A percentile compares a stretch with the other conserved stretches of the same genome.
These are phyloP conservation scores for Mrakia hoshinonis DNA, from an alignment of 768 basidiomycete genomes.

Conservation along the genomic window DNA sequence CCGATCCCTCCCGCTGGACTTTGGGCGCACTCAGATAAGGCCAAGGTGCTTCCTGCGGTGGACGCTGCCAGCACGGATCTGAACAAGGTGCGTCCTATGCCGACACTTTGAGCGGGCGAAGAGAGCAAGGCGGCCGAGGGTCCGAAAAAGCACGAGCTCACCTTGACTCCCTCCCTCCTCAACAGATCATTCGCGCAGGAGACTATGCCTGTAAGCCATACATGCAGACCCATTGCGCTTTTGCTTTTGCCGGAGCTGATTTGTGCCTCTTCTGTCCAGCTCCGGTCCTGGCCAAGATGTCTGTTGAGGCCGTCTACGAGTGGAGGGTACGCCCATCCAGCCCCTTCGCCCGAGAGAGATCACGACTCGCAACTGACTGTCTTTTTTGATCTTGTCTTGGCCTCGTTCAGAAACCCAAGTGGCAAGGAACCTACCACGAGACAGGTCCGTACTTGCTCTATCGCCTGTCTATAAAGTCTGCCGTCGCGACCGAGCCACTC, in stretches of 20 bases:
- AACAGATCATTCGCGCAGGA: slow-evolving; percentile 39
- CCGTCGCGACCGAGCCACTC: not conserved
- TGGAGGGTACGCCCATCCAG: slow-evolving; percentile 56
- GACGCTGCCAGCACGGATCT: slow-evolving; percentile 60
- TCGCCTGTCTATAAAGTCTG: too few relatives aligned
- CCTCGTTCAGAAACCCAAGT: slow-evolving; percentile 33
- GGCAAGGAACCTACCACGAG: slow-evolving; percentile 77
- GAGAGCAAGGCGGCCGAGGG: not conserved
- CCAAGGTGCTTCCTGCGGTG: slow-evolving; percentile 59
- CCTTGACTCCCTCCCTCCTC: not conserved
- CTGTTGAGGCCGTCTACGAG: slow-evolving; percentile 65
- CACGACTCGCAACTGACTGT: slow-evolving; percentile 32
- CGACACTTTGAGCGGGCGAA: not conserved
- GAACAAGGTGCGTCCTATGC: slow-evolving; percentile 32
- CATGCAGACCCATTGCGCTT: not conserved
- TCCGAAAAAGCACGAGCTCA: too few relatives aligned
- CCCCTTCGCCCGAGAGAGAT: too few relatives aligned
- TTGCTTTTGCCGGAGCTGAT: slow-evolving; percentile 24
- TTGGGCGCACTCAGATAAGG: slow-evolving; percentile 42
- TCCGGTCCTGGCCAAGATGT: slow-evolving; percentile 46
- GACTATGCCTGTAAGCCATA: slow-evolving; percentile 39
- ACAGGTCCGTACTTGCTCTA: slow-evolving; percentile 42
- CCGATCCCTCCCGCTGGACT: too few relatives aligned
- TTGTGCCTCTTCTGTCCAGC: not conserved
- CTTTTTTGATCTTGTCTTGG: not conserved